Base-by-base conservation (phyloP, 2,329 filamentous ascomycete species). In the Huntiella savannae region DNA sequence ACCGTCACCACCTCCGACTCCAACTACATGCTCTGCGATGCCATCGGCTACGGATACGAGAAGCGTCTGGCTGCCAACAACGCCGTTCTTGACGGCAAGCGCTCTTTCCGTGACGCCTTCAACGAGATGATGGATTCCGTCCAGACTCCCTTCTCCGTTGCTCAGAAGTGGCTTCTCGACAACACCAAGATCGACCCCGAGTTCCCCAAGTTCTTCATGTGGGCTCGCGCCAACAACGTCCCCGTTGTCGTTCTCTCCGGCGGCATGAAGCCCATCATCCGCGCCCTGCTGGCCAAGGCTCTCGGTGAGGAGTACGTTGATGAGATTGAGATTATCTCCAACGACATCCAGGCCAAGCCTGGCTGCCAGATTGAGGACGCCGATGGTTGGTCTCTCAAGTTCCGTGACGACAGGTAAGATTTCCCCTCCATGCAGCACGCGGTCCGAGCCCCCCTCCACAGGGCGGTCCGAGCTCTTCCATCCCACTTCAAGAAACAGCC, bases 251-350 rank as follows among this genome's bases (percentile, higher is more conserved):
- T 98, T 16, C 69, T 98, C 33, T 91, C 82, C 52, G 84, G 82
- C 39, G 91, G 91, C 52, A 96, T 98, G 91, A 72, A 77, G 55
- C 88, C 88, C 34, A 75, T 96, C 55, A 95, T 98, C 60, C 75
- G 78, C 51, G 84, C 82, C 12, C 69, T 96, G 53, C 69, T 98
- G 50, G 73, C 79, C 52, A 77, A 82, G 54, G 70, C 93, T 43
- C 69, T 96, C 3, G 88, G 87, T n/a, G 62, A 69, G 49, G 77
- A 81, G 28, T 78, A 81, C 54, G 74, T 77, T 33, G 69, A 75
- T 41, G 73, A 87, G 57, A 80, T 96, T 58, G 78, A 91, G 63
- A 91, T 98, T 57, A 78, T 96, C 51, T 84, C 82, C 65, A 98
- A 96, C 63, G 68, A 86, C 53, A 84, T 88, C 7, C 69, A 67